Conservation (phyloP, 148 eudicot species). For the Fagopyrum esculentum region DNA sequence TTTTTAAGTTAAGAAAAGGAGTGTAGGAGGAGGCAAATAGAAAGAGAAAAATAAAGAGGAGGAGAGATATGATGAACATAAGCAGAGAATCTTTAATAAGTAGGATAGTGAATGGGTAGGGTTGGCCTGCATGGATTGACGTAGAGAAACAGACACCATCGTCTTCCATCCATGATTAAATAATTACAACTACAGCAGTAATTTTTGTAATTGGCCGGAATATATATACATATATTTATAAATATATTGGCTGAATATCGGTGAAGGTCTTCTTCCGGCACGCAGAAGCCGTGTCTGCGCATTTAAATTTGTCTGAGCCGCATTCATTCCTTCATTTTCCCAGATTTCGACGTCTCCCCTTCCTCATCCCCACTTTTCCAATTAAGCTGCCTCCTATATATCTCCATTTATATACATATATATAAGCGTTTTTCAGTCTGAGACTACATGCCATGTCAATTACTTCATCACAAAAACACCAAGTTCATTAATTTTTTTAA, state of each 20-base stretch:
- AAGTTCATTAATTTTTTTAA: too few relatives aligned
- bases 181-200: not conserved
- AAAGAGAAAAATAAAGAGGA: too few relatives aligned
- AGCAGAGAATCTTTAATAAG: too few relatives aligned
- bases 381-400: too few relatives aligned
- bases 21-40: too few relatives aligned
- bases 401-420: not conserved
- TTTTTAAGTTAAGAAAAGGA: too few relatives aligned
- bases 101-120: too few relatives aligned
- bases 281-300: constrained; percentile 54
- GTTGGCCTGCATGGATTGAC: constrained; percentile 5
- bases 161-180: not conserved
- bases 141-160: not conserved
- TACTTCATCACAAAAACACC: too few relatives aligned
- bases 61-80: too few relatives aligned
- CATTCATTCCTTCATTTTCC: constrained; percentile 20
- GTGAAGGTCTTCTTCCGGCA: constrained; percentile 15
- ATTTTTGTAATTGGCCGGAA: not conserved
- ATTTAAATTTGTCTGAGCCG: constrained; percentile 25
- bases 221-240: not conserved
- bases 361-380: not conserved
- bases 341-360: constrained; percentile 11
- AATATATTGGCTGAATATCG: not conserved
- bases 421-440: not conserved
- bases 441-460: too few relatives aligned